These are phyloP conservation scores for Pichia sp. DNA, from an alignment of 1,139 yeast genomes.

Conservation along the genomic window DNA sequence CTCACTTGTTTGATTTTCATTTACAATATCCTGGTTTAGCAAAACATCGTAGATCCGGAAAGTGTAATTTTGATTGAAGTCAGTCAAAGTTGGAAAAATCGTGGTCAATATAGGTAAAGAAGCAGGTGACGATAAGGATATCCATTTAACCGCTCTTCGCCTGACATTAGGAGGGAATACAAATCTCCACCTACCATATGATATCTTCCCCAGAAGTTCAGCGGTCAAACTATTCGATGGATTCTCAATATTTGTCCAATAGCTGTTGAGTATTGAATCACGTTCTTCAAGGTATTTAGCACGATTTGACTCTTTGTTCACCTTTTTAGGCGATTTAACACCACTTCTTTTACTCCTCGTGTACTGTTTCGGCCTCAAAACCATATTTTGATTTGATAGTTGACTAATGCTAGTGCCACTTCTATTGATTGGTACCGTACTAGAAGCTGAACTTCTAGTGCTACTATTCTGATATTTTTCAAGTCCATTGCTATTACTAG, in stretches of 20 bases:
- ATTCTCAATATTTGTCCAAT: conserved; percentile 67
- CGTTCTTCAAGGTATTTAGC: not conserved
- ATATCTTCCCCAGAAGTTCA: conserved; percentile 38
- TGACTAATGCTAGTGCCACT: not conserved
- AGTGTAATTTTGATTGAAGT: conserved; percentile 59
- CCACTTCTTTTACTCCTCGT: not conserved
- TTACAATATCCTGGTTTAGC: conserved; percentile 49
- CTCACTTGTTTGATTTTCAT: conserved; percentile 49
- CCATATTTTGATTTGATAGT: not conserved
- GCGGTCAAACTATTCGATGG: conserved; percentile 56
- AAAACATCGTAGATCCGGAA: conserved; percentile 59
- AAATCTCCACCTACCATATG: conserved; percentile 79
- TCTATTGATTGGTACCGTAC: not conserved
- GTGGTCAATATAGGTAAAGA: conserved; percentile 79
- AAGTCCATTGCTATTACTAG: not conserved
- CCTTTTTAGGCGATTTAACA: not conserved
- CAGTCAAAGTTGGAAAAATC: conserved; percentile 65
- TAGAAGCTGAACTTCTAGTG: not conserved
- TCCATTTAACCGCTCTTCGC: conserved; percentile 78
- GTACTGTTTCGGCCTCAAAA: not conserved
- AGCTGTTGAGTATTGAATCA: conserved; percentile 27
- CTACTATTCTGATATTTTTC: not conserved
- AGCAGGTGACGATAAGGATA: conserved; percentile 89
- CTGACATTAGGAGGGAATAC: conserved; percentile 71
- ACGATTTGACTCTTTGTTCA: not conserved